Evolutionary conservation across 1,284 basidiomycete species (phyloP).

Genomic region (Sanghuangporus sanghuang): DNA sequence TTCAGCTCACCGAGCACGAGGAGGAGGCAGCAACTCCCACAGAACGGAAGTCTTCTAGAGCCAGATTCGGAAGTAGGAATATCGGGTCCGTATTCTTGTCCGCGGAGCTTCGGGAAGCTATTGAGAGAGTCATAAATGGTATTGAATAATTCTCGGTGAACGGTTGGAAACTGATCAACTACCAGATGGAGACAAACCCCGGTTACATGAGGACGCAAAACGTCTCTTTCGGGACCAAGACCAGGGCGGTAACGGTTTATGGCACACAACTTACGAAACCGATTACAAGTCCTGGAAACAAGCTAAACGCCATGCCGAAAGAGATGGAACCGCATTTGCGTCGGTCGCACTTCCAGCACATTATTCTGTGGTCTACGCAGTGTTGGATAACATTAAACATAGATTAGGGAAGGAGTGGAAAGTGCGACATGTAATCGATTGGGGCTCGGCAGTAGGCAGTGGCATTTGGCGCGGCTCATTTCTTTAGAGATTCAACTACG

Average conservation of each 20-base stretch:
- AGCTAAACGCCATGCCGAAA: slow-evolving; percentile 48
- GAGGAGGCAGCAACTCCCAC: slow-evolving; percentile 30
- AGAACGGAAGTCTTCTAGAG: slow-evolving; percentile 74
- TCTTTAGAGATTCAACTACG: slow-evolving; percentile 2
- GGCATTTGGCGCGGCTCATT: slow-evolving; percentile 56
- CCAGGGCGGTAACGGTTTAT: slow-evolving; percentile 30
- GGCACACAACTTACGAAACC: slow-evolving; percentile 50
- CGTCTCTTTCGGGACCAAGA: slow-evolving; percentile 51
- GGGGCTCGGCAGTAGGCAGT: slow-evolving; percentile 71
- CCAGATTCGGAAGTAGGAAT: slow-evolving; percentile 67
- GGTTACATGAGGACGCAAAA: slow-evolving; percentile 63
- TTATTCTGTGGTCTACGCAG: slow-evolving; percentile 65
- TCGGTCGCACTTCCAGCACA: slow-evolving; percentile 71
- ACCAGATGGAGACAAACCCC: slow-evolving; percentile 57
- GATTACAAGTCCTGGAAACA: slow-evolving; percentile 57
- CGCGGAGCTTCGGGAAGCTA: slow-evolving; percentile 56
- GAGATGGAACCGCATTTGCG: slow-evolving; percentile 72
- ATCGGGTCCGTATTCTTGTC: slow-evolving; percentile 70
- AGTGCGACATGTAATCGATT: slow-evolving; percentile 60
- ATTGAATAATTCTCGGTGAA: slow-evolving; percentile 20
- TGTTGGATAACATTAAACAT: slow-evolving; percentile 57
- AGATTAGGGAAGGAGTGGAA: slow-evolving; percentile 56
- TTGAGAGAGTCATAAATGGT: slow-evolving; percentile 58
- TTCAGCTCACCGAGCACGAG: slow-evolving; percentile 26
- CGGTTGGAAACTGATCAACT: background rate